A percentile compares a stretch with the other conserved stretches of the same genome.
phyloP scores from a whole-genome alignment of 140 eudicot species.

The Oenanthe javanica region DNA sequence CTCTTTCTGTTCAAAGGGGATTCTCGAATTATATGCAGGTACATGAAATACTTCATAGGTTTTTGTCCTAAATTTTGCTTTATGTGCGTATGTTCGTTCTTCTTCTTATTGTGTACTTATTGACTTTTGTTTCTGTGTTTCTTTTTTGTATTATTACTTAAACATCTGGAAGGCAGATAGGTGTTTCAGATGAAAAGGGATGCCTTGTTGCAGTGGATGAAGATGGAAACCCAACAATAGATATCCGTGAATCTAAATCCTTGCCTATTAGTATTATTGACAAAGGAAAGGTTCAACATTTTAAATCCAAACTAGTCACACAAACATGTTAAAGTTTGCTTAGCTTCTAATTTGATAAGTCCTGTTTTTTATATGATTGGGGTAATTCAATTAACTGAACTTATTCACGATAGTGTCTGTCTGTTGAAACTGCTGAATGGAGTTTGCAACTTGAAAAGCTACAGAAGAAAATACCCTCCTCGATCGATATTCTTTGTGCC shows the following conservation, averaged over 20 bases:
- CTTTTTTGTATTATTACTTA: not conserved
- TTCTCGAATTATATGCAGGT: constrained; percentile 81
- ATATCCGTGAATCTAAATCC: constrained; percentile 36
- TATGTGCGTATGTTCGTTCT: not conserved
- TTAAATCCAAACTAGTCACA: not conserved
- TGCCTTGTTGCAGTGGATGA: constrained; percentile 25
- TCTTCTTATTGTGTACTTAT: not conserved
- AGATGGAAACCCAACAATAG: constrained; percentile 30
- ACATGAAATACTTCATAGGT: not conserved
- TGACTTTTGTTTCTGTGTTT: not conserved
- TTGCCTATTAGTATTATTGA: constrained; percentile 57
- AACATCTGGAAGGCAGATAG: constrained; percentile 40
- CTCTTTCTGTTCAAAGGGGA: constrained; percentile 38
- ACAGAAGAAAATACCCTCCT: constrained; percentile 45
- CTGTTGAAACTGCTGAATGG: constrained; percentile 49
- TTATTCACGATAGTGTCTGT: constrained; percentile 31
- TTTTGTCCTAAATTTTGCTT: not conserved
- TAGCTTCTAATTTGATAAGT: not conserved
- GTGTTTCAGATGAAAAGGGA: constrained; percentile 40
- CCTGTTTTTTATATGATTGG: not conserved
- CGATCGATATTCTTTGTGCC: constrained; percentile 39
- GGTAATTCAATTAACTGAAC: constrained; percentile 6
- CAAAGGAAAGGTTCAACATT: constrained; percentile 62
- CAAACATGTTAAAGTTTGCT: not conserved
- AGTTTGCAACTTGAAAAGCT: constrained; percentile 27